Percentiles rank a stretch among this genome's conserved stretches.
phyloP scores from a whole-genome alignment of 345 rosid species.

The Populus tremula region DNA sequence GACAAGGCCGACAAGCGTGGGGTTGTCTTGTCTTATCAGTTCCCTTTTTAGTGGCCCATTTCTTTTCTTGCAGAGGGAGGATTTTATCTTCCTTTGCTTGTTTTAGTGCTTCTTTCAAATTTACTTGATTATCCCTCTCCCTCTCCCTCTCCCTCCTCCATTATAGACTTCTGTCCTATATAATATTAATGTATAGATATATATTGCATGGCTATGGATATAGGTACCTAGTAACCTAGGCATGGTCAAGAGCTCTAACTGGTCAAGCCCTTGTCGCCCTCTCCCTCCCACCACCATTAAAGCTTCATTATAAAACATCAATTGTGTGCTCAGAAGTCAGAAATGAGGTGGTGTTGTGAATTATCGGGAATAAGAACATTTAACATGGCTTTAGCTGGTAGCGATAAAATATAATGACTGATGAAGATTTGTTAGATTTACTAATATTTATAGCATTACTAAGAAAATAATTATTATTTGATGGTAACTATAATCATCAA shows the following conservation, averaged over 20 bases:
- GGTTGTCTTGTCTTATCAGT: constrained; percentile 42
- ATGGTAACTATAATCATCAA: background rate
- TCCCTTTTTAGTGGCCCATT: constrained; percentile 11
- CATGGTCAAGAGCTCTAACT: background rate
- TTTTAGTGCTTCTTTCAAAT: background rate
- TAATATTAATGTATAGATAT: too few species aligned
- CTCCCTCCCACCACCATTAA: too few species aligned
- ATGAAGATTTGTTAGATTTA: too few species aligned
- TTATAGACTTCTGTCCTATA: background rate
- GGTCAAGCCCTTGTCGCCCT: background rate
- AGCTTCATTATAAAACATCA: too few species aligned
- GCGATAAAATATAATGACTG: background rate
- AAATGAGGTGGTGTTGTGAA: background rate
- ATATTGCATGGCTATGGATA: background rate
- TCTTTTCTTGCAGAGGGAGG: background rate
- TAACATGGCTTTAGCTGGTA: background rate
- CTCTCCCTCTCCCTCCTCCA: background rate
- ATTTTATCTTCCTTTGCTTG: background rate
- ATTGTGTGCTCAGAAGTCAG: too few species aligned
- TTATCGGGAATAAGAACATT: background rate
- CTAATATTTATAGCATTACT: too few species aligned
- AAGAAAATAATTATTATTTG: too few species aligned
- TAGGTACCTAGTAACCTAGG: background rate
- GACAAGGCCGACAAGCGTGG: constrained; percentile 43
- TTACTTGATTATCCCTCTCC: background rate